Evolutionary conservation across 495 filamentous ascomycete genomes (phyloP).

Genomic region (Diplogelasinospora grovesii): DNA sequence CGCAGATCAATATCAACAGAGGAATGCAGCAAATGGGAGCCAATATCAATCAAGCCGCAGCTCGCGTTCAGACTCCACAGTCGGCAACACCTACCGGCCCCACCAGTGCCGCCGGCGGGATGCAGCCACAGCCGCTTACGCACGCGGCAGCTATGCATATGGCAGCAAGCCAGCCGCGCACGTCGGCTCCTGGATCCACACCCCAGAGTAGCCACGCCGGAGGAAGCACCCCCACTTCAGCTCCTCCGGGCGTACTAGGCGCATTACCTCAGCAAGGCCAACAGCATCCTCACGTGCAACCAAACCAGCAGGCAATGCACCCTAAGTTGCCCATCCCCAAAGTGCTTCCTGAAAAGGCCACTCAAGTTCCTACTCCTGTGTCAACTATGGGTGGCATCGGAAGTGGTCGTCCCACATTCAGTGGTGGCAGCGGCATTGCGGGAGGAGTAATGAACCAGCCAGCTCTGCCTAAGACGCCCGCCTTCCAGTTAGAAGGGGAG

Average conservation of each 20-base stretch:
- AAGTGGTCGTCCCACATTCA: slow-evolving; percentile 64
- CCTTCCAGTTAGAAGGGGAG: slow-evolving; percentile 79
- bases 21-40: slow-evolving; percentile 27
- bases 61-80: slow-evolving; percentile 40
- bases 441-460: slow-evolving; percentile 82
- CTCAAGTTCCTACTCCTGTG: slow-evolving; percentile 64
- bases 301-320: slow-evolving; percentile 27
- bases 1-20: slow-evolving; percentile 35
- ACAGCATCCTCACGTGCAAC: slow-evolving; percentile 50
- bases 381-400: slow-evolving; percentile 48
- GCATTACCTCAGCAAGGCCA: slow-evolving; percentile 27
- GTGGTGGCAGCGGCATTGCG: slow-evolving; percentile 62
- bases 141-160: slow-evolving; percentile 38
- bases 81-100: slow-evolving; percentile 39
- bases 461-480: slow-evolving; percentile 70
- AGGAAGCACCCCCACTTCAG: slow-evolving; percentile 17
- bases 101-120: too few relatives aligned
- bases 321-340: slow-evolving; percentile 73
- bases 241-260: slow-evolving; percentile 25
- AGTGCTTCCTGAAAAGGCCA: slow-evolving; percentile 54
- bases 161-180: slow-evolving; percentile 39
- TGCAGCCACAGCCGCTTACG: slow-evolving; percentile 42
- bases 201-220: too few relatives aligned
- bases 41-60: slow-evolving; percentile 37
- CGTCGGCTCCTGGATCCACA: slow-evolving; percentile 14